Conservation (phyloP, 306 rosid genomes). For the Casuarina cunninghamiana region DNA sequence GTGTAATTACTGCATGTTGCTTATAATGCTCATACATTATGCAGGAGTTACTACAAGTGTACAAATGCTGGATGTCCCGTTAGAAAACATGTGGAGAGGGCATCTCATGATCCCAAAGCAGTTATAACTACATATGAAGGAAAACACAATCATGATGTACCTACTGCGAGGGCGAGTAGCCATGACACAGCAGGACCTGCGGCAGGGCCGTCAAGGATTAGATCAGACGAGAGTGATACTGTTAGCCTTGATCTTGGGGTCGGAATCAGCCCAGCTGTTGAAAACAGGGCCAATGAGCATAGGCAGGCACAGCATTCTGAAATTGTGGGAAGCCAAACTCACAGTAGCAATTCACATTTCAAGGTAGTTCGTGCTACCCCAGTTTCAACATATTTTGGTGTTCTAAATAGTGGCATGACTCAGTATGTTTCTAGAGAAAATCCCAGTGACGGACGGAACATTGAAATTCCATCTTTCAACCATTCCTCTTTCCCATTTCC, state of each 20-base stretch:
- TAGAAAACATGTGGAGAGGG: constrained; percentile 95
- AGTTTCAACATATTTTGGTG: constrained; percentile 55
- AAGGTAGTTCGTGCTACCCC: constrained; percentile 54
- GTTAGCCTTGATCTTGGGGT: constrained; percentile 97
- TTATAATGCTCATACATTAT: constrained; percentile 24
- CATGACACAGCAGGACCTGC: constrained; percentile 69
- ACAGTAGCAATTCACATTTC: constrained; percentile 50
- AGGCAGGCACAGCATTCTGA: constrained; percentile 49
- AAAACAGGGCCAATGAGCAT: constrained; percentile 54
- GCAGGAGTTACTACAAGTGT: constrained; percentile 98
- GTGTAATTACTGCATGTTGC: constrained; percentile 15
- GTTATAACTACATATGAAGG: constrained; percentile 97
- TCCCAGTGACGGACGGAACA: constrained; percentile 37
- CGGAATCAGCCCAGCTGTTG: constrained; percentile 63
- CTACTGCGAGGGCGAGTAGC: constrained; percentile 78
- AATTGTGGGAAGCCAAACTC: constrained; percentile 45
- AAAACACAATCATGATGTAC: constrained; percentile 94
- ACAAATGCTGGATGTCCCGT: constrained; percentile 96
- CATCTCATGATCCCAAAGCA: constrained; percentile 96
- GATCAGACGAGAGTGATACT: constrained; percentile 68
- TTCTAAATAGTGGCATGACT: constrained; percentile 52
- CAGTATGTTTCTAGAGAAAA: constrained; percentile 75
- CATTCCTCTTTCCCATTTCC: constrained; percentile 72
- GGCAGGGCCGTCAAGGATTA: constrained; percentile 46
- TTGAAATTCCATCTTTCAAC: constrained; percentile 51